Conservation (phyloP, 306 rosid species). For the Acmispon strigosus region DNA sequence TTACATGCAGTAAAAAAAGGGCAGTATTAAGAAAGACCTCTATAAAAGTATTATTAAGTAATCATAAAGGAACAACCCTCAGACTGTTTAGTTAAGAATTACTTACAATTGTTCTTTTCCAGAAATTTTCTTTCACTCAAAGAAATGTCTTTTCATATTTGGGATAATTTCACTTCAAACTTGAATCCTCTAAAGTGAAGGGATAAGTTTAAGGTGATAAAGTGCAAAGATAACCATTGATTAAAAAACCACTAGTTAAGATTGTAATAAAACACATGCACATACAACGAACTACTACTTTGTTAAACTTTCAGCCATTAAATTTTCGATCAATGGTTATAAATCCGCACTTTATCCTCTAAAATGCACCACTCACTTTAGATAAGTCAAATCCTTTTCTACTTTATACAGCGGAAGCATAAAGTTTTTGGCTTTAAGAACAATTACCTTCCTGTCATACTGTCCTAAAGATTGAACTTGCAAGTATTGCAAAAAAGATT, state of each 20-base stretch:
- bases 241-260: too few species aligned
- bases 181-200: too few species aligned
- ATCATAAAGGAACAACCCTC: background rate
- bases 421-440: conserved; percentile 7
- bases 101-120: background rate
- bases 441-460: conserved; percentile 77
- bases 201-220: too few species aligned
- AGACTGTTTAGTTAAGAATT: background rate
- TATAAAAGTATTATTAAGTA: conserved; percentile 5
- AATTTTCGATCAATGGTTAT: too few species aligned
- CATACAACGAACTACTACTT: too few species aligned
- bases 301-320: too few species aligned
- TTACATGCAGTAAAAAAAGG: background rate
- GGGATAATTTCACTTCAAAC: background rate
- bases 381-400: background rate
- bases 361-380: too few species aligned
- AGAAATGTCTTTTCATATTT: background rate
- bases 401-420: conserved; percentile 4
- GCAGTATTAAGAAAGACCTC: background rate
- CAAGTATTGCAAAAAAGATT: conserved; percentile 48
- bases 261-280: too few species aligned
- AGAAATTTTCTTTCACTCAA: background rate
- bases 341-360: too few species aligned
- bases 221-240: too few species aligned
- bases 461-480: conserved; percentile 88